Percentiles rank a stretch among this genome's conserved stretches.
Conservation (phyloP, 164 flowering plant genomes). For the Magnolia kwangsiensis region DNA sequence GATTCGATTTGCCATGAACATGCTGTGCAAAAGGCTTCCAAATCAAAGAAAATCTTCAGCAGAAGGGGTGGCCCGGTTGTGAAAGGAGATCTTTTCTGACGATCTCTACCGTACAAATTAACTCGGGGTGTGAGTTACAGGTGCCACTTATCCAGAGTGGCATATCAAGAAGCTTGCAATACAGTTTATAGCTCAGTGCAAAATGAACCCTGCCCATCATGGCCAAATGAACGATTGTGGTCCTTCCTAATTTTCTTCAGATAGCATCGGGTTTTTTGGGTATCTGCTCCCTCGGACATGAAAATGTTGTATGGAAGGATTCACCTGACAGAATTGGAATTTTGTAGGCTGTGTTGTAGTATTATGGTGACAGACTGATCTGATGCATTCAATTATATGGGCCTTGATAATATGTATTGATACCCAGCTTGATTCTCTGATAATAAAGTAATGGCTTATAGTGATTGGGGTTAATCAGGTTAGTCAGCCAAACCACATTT, state of each 20-base stretch:
- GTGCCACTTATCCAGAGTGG: not conserved
- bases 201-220: not conserved
- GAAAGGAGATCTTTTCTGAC: not conserved
- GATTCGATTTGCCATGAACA: not conserved
- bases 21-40: not conserved
- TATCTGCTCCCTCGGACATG: not conserved
- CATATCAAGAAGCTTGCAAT: not conserved
- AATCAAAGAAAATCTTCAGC: not conserved
- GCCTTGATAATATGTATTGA: conserved; percentile 1
- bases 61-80: not conserved
- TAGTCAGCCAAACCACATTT: too few relatives aligned
- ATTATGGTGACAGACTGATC: not conserved
- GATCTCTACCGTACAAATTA: not conserved
- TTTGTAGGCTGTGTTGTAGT: not conserved
- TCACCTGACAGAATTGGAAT: not conserved
- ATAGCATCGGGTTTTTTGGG: not conserved
- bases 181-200: not conserved
- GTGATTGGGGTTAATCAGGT: too few relatives aligned
- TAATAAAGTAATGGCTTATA: not conserved
- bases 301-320: too few relatives aligned
- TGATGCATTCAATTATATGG: not conserved
- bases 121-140: not conserved
- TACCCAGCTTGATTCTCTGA: not conserved
- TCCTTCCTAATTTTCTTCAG: not conserved
- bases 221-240: not conserved